Base-by-base conservation (phyloP, 2,329 filamentous ascomycete species). In the Septoria linicola region DNA sequence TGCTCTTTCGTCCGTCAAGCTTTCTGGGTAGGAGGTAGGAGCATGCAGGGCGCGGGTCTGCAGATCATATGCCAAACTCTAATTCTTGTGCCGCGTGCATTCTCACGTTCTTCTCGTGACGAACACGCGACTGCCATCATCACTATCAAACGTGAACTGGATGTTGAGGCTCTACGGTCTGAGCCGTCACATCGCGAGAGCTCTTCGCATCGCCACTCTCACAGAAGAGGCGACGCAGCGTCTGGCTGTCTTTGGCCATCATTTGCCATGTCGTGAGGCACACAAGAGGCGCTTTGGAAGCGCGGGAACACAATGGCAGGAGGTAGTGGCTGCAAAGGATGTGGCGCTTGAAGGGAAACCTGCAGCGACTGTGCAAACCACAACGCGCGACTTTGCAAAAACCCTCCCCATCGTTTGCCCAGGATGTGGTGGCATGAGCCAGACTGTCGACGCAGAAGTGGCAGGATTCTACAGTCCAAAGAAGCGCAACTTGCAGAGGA, bases 401-500 rank as follows among this genome's bases (percentile, higher is more conserved):
- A 55, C 49, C 8, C 54, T 68, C 16, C 66, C 63, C 2, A 34
- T 58, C 7, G 54, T 61, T 27, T 85, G 82, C 64, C 82, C 82
- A 23, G 82, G 82, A 59, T 85, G 82, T 58, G 82, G 82, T 47
- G 82, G 81, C 21, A 76, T 78, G 30, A 74, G 79, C 27, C 82
- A 85, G 65, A 78, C 76, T 4, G 64, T 80, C 41, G 75, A 80
- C 40, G 70, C 75, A 30, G 69, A 75, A 1, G 74, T 79, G 57
- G 76, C 82, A 2, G 82, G 82, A 8, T 84, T 75, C 65, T 85
- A 84, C 64, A 72, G 73, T 51, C 63, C 71, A 39, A 72, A 78
- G 51, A 78, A 74, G 52, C 72, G 46, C 53, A 74, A 51, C 47
- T 62, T 45, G 36, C 60, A 23, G 49, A 54, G 32, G 53, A 63